Evolutionary conservation across 2,329 filamentous ascomycete genomes (phyloP).

Genomic region (Clonostachys sp.): DNA sequence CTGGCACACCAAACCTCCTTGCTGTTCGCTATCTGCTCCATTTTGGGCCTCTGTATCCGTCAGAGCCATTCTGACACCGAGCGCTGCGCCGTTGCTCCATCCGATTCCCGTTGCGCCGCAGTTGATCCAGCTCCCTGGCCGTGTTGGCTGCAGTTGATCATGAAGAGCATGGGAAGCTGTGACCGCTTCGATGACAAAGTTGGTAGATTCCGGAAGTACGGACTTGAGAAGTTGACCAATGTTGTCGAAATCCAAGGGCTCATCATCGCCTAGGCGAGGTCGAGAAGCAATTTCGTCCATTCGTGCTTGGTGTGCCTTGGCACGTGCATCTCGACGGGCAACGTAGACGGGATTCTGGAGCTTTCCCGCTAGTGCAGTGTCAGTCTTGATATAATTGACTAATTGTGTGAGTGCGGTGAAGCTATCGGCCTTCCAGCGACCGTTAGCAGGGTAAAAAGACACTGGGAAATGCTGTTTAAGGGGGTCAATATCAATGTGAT

Average conservation of each 20-base stretch:
- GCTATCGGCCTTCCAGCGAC: slow-evolving; percentile 63
- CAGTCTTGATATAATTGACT: slow-evolving; percentile 51
- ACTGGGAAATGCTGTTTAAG: slow-evolving; percentile 70
- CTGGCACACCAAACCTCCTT: slow-evolving; percentile 46
- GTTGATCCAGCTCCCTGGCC: slow-evolving; percentile 70
- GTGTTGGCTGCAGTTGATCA: slow-evolving; percentile 62
- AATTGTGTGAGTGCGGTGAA: slow-evolving; percentile 66
- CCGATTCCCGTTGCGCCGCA: slow-evolving; percentile 74
- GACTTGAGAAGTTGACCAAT: slow-evolving; percentile 11
- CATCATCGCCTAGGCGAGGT: slow-evolving; percentile 54
- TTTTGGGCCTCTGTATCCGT: slow-evolving; percentile 29
- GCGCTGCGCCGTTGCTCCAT: slow-evolving; percentile 68
- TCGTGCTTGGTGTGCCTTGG: slow-evolving; percentile 52
- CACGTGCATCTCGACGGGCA: slow-evolving; percentile 31
- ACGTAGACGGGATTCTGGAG: slow-evolving; percentile 11
- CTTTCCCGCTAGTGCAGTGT: slow-evolving; percentile 28
- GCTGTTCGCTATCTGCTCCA: slow-evolving; percentile 27
- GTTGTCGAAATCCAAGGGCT: slow-evolving; percentile 30
- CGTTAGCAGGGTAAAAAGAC: slow-evolving; percentile 63
- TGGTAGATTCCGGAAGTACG: slow-evolving; percentile 41
- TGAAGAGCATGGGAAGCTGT: slow-evolving; percentile 61
- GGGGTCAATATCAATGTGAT: slow-evolving; percentile 62
- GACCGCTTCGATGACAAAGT: slow-evolving; percentile 72
- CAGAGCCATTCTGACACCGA: slow-evolving; percentile 67
- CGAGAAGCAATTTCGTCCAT: slow-evolving; percentile 54